A percentile compares a stretch with the other conserved stretches of the same genome.
phyloP scores from a whole-genome alignment of 371 early-diverging fungal genomes.

The Dichotomocladium elegans region DNA sequence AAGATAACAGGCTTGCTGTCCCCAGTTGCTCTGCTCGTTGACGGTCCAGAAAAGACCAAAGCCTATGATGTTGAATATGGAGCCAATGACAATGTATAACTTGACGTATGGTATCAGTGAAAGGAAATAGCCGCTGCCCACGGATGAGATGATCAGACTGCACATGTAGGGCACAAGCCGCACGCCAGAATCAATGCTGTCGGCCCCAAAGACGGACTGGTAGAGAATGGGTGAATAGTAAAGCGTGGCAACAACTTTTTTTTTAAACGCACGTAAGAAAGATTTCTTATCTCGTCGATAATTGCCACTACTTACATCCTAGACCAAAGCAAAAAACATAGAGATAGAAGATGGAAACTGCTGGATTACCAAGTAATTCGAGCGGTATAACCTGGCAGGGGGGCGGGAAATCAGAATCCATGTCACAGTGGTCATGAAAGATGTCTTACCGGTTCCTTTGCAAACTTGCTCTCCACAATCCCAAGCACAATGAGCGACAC shows the following conservation, averaged over 20 bases:
- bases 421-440: slow-evolving; percentile 2
- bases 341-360: slow-evolving; percentile 1
- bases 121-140: slow-evolving; percentile 22
- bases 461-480: slow-evolving; percentile 9
- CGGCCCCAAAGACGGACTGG: slow-evolving; percentile 41
- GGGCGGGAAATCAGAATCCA: neutral
- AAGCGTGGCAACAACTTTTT: slow-evolving; percentile 34
- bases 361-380: slow-evolving; percentile 6
- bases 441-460: slow-evolving; percentile 10
- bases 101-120: slow-evolving; percentile 23
- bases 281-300: neutral
- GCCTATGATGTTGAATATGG: slow-evolving; percentile 27
- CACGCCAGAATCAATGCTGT: slow-evolving; percentile 36
- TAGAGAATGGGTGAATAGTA: slow-evolving; percentile 69
- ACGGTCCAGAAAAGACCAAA: slow-evolving; percentile 38
- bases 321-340: slow-evolving; percentile 55
- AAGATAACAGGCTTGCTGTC: slow-evolving; percentile 37
- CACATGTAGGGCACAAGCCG: slow-evolving; percentile 45
- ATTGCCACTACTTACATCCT: slow-evolving; percentile 40
- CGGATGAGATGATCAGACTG: slow-evolving; percentile 30
- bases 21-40: slow-evolving; percentile 25
- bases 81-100: slow-evolving; percentile 21
- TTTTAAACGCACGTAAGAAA: neutral
- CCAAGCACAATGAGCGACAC: slow-evolving; percentile 4
- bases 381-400: slow-evolving; percentile 9